A percentile compares a stretch with the other conserved stretches of the same genome.
These are phyloP conservation scores for Kluyveromyces starmeri DNA, from an alignment of 805 yeast species.

Conservation along the genomic window DNA sequence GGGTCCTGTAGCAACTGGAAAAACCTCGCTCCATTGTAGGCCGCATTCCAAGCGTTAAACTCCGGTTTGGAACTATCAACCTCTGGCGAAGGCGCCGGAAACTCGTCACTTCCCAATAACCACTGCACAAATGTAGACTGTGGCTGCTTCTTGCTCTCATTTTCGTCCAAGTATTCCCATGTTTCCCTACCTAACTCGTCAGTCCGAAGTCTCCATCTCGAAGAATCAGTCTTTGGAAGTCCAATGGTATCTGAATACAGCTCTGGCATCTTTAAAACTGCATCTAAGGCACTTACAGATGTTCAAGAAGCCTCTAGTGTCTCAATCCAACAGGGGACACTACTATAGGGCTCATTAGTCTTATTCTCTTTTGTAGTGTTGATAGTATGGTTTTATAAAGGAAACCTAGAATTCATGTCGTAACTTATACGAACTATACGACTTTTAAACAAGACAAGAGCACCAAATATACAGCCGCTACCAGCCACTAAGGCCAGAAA, in stretches of 20 bases:
- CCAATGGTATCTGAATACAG: conserved; percentile 65
- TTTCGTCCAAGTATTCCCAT: conserved; percentile 58
- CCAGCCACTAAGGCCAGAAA: no score
- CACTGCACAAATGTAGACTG: conserved; percentile 53
- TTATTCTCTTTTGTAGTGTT: no score
- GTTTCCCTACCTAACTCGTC: conserved; percentile 67
- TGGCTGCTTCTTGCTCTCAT: conserved; percentile 33
- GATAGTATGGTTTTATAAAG: no score
- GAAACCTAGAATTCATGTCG: no score
- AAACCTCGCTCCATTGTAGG: conserved; percentile 66
- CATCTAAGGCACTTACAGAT: no score
- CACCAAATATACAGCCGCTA: no score
- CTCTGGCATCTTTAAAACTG: conserved; percentile 8
- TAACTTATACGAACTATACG: no score
- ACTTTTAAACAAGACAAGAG: no score
- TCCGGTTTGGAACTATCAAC: conserved; percentile 13
- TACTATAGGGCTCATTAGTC: no score
- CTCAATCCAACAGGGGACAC: no score
- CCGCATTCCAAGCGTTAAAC: conserved; percentile 48
- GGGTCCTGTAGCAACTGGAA: conserved; percentile 63
- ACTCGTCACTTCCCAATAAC: conserved; percentile 35
- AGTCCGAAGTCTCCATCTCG: conserved; percentile 65
- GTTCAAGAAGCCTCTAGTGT: no score
- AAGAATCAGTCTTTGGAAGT: conserved; percentile 56
- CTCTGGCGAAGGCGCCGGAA: conserved; percentile 32